Conservation (phyloP, 495 filamentous ascomycete species). For the Penicillium canariense region DNA sequence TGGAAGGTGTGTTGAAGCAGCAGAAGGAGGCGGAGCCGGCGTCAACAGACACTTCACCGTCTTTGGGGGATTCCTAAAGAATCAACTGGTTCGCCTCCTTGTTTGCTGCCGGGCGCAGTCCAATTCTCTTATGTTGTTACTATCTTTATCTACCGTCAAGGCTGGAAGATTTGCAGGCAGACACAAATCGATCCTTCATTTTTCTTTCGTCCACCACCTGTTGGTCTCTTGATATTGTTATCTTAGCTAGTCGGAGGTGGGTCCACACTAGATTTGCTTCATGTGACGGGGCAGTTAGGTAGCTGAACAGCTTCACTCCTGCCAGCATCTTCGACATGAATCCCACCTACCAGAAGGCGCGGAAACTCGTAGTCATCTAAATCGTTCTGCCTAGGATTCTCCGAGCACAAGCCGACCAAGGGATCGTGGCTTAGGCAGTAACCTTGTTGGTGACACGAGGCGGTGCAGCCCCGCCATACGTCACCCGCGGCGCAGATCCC, state of each 20-base stretch:
- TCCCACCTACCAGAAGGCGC: not conserved
- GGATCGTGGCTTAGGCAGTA: not conserved
- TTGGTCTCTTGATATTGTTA: not conserved
- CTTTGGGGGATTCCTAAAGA: not conserved
- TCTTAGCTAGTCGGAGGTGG: not conserved
- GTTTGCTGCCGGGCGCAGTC: conserved; percentile 5
- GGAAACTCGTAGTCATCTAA: not conserved
- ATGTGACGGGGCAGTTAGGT: not conserved
- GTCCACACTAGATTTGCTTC: not conserved
- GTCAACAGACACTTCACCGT: not conserved
- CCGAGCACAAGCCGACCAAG: not conserved
- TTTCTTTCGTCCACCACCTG: not conserved
- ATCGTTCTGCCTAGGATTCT: not conserved
- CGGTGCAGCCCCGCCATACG: conserved; percentile 32
- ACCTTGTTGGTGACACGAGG: conserved; percentile 9
- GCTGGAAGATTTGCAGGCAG: conserved; percentile 19
- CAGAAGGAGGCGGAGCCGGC: conserved; percentile 13
- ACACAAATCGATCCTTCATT: conserved; percentile 8
- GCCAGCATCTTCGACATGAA: not conserved
- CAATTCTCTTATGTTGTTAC: not conserved
- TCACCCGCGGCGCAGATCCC: conserved; percentile 30
- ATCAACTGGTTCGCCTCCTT: not conserved
- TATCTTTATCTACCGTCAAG: not conserved
- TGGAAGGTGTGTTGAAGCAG: conserved; percentile 53
- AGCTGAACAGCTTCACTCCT: not conserved